Evolutionary conservation across 2,329 filamentous ascomycete genomes (phyloP).

Genomic region (Nemania sp.): DNA sequence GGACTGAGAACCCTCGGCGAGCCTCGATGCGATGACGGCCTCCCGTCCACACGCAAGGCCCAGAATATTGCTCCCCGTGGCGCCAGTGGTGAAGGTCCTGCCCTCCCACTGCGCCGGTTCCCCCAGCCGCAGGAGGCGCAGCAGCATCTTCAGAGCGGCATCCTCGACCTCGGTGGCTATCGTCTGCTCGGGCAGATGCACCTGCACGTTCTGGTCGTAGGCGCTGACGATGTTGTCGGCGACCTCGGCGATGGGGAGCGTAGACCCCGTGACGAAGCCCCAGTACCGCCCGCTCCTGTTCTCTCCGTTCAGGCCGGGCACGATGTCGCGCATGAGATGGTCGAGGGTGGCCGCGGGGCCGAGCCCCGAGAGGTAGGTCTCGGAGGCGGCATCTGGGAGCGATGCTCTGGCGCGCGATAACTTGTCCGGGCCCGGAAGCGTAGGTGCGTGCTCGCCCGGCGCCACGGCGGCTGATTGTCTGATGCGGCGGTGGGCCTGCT

Average conservation of each 20-base stretch:
- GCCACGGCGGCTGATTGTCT: slow-evolving; percentile 27
- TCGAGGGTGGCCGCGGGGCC: slow-evolving; percentile 42
- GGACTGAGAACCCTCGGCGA: slow-evolving; percentile 42
- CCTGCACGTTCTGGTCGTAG: slow-evolving; percentile 82
- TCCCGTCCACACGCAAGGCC: slow-evolving; percentile 73
- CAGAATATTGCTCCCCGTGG: slow-evolving; percentile 80
- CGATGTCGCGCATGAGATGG: slow-evolving; percentile 53
- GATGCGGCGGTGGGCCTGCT: slow-evolving; percentile 34
- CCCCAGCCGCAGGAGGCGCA: slow-evolving; percentile 67
- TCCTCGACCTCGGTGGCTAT: slow-evolving; percentile 79
- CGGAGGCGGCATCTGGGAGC: slow-evolving; percentile 43
- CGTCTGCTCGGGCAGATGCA: slow-evolving; percentile 78
- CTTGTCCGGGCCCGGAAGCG: slow-evolving; percentile 45
- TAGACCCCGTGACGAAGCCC: slow-evolving; percentile 85
- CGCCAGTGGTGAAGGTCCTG: slow-evolving; percentile 61
- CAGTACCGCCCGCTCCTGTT: slow-evolving; percentile 74
- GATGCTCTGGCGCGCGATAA: slow-evolving; percentile 47
- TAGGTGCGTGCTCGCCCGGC: slow-evolving; percentile 34
- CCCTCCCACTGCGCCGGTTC: slow-evolving; percentile 63
- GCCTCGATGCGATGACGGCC: slow-evolving; percentile 53
- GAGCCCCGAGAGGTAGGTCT: slow-evolving; percentile 41
- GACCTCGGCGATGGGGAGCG: slow-evolving; percentile 76
- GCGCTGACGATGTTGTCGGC: slow-evolving; percentile 84
- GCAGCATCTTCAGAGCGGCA: slow-evolving; percentile 69
- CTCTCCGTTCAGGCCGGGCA: slow-evolving; percentile 68